These are phyloP conservation scores for Striga asiatica DNA, from an alignment of 257 asterid genomes.

Conservation along the genomic window DNA sequence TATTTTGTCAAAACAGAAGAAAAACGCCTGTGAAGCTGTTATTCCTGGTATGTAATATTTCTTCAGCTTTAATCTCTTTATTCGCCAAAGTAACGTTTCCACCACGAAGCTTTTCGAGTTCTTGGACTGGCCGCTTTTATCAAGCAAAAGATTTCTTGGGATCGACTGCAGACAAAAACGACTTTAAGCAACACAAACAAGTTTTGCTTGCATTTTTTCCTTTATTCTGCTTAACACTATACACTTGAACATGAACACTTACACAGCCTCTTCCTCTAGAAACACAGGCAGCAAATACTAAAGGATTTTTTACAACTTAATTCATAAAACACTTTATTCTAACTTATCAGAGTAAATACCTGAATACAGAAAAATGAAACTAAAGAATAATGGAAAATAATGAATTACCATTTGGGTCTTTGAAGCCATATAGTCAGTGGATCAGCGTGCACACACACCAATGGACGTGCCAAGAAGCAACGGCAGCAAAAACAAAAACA, in stretches of 20 bases:
- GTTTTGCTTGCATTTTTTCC: too few species aligned
- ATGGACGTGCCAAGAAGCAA: too few species aligned
- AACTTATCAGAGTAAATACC: too few species aligned
- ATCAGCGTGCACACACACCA: constrained; percentile 14
- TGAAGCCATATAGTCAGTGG: constrained; percentile 1
- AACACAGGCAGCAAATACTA: too few species aligned
- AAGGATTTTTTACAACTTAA: too few species aligned
- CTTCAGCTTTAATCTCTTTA: constrained; percentile 19
- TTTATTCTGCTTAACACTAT: too few species aligned
- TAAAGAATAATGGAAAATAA: not conserved
- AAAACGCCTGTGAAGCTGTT: constrained; percentile 28
- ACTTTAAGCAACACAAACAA: too few species aligned
- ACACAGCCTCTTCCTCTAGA: too few species aligned
- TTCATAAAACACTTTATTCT: too few species aligned
- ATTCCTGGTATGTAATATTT: constrained; percentile 18
- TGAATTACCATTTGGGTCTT: constrained; percentile 67
- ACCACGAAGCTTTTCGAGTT: constrained; percentile 23
- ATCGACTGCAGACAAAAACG: constrained; percentile 18
- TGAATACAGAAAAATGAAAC: too few species aligned
- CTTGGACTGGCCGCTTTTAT: constrained; percentile 29
- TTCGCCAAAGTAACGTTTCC: constrained; percentile 12
- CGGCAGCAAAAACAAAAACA: too few species aligned
- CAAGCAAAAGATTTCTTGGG: constrained; percentile 33
- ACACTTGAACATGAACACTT: too few species aligned
- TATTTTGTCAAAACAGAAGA: not conserved